Evolutionary conservation across 805 yeast genomes (phyloP).

Genomic region (Saccharomycopsis microspora): DNA sequence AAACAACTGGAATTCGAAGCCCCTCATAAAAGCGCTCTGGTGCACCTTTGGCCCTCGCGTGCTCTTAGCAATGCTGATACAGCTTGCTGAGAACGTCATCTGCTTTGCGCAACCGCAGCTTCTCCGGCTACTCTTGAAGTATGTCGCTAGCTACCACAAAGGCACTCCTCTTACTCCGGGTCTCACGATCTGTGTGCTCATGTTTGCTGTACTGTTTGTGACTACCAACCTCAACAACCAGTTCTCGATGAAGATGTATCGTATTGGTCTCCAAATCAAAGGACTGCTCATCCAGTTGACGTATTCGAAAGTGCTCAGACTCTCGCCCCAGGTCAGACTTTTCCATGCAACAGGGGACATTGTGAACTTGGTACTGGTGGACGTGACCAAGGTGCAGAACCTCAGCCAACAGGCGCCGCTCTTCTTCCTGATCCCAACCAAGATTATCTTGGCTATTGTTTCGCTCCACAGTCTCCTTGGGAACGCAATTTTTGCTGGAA

Average conservation of each 20-base stretch:
- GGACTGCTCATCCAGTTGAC: slow-evolving; percentile 57
- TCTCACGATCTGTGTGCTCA: slow-evolving; percentile 43
- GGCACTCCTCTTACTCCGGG: slow-evolving; percentile 33
- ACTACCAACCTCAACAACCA: slow-evolving; percentile 60
- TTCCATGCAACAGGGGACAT: slow-evolving; percentile 68
- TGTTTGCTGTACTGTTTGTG: slow-evolving; percentile 49
- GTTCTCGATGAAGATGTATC: slow-evolving; percentile 45
- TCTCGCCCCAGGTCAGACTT: slow-evolving; percentile 54
- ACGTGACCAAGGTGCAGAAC: slow-evolving; percentile 53
- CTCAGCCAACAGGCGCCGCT: slow-evolving; percentile 41
- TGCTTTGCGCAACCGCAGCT: slow-evolving; percentile 45
- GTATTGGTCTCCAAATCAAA: slow-evolving; percentile 54
- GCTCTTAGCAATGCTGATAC: slow-evolving; percentile 25
- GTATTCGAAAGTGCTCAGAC: slow-evolving; percentile 53
- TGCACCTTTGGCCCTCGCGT: slow-evolving; percentile 28
- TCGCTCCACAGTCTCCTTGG: slow-evolving; percentile 49
- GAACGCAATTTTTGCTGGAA: slow-evolving; percentile 33
- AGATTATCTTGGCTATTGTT: slow-evolving; percentile 37
- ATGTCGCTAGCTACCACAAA: slow-evolving; percentile 24
- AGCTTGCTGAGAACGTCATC: slow-evolving; percentile 28
- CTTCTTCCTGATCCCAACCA: slow-evolving; percentile 48
- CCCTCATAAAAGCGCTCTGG: slow-evolving; percentile 21
- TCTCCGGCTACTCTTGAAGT: slow-evolving; percentile 34
- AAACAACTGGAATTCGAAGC: slow-evolving; percentile 22
- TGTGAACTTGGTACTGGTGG: slow-evolving; percentile 71